These are phyloP conservation scores for Biscutella laevigata DNA, from an alignment of 441 rosid genomes.

Conservation along the genomic window DNA sequence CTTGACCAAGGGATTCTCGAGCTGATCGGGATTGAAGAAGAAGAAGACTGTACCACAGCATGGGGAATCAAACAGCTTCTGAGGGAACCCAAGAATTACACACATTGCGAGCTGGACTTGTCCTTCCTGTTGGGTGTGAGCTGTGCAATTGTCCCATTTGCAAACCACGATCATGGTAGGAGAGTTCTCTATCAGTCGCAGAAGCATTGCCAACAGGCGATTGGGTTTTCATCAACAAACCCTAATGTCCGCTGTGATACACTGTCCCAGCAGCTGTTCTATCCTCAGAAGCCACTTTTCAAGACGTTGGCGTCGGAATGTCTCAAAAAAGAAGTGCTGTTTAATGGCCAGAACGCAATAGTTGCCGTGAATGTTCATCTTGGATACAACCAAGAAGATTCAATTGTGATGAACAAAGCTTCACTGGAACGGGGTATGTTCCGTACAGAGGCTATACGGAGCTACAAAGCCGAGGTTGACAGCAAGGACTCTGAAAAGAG, in stretches of 20 bases:
- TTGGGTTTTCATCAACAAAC: conserved; percentile 82
- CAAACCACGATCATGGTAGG: conserved; percentile 84
- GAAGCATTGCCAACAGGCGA: conserved; percentile 84
- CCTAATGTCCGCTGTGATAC: conserved; percentile 80
- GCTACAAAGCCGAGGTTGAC: conserved; percentile 87
- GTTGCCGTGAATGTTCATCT: conserved; percentile 91
- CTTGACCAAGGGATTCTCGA: conserved; percentile 66
- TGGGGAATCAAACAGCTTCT: conserved; percentile 62
- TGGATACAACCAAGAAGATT: conserved; percentile 94
- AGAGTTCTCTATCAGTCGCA: conserved; percentile 89
- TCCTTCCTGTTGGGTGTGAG: conserved; percentile 77
- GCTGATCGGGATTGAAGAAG: conserved; percentile 78
- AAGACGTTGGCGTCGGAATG: conserved; percentile 61
- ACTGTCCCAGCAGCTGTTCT: conserved; percentile 61
- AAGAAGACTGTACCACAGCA: conserved; percentile 70
- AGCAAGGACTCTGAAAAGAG: conserved; percentile 60
- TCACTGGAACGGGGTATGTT: conserved; percentile 90
- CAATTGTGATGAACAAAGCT: conserved; percentile 86
- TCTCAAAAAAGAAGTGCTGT: conserved; percentile 48
- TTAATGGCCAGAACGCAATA: conserved; percentile 81
- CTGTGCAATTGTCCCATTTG: conserved; percentile 79
- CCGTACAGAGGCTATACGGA: conserved; percentile 70
- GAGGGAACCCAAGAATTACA: conserved; percentile 38
- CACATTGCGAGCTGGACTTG: conserved; percentile 82
- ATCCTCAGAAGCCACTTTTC: conserved; percentile 87